Evolutionary conservation across 2,329 filamentous ascomycete species (phyloP).

Genomic region (Cladosporium sp.): DNA sequence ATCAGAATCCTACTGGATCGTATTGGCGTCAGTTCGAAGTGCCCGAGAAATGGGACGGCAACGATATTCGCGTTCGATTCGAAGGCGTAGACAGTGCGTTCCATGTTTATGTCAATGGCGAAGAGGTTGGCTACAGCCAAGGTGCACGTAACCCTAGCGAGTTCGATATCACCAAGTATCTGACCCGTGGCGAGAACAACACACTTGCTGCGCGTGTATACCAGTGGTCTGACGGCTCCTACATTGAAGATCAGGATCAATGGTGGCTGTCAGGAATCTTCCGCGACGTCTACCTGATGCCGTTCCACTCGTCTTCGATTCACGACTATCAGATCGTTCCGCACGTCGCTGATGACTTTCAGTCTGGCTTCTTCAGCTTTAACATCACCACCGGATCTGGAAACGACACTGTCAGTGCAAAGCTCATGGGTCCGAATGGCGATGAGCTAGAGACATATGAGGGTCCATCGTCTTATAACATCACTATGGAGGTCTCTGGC

Average conservation of each 20-base stretch:
- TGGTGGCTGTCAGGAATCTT: constrained; percentile 54
- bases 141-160: constrained; percentile 65
- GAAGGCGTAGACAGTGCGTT: constrained; percentile 69
- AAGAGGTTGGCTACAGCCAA: constrained; percentile 61
- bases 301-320: constrained; percentile 42
- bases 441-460: constrained; percentile 37
- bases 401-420: constrained; percentile 45
- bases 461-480: constrained; percentile 7
- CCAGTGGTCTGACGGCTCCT: constrained; percentile 63
- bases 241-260: constrained; percentile 60
- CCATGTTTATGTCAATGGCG: constrained; percentile 63
- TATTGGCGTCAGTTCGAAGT: constrained; percentile 55
- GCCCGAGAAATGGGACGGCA: constrained; percentile 44
- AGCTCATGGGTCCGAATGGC: constrained; percentile 30
- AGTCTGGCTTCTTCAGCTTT: constrained; percentile 53
- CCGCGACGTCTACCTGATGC: constrained; percentile 60
- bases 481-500: constrained; percentile 33
- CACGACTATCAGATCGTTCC: constrained; percentile 9
- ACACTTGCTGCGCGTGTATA: constrained; percentile 60
- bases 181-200: constrained; percentile 48
- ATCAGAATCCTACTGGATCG: constrained; percentile 59
- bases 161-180: constrained; percentile 57
- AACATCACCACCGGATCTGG: constrained; percentile 54
- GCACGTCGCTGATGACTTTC: constrained; percentile 13
- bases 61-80: constrained; percentile 60